phyloP scores from a whole-genome alignment of 306 rosid species.

The Rubus parviflorus region DNA sequence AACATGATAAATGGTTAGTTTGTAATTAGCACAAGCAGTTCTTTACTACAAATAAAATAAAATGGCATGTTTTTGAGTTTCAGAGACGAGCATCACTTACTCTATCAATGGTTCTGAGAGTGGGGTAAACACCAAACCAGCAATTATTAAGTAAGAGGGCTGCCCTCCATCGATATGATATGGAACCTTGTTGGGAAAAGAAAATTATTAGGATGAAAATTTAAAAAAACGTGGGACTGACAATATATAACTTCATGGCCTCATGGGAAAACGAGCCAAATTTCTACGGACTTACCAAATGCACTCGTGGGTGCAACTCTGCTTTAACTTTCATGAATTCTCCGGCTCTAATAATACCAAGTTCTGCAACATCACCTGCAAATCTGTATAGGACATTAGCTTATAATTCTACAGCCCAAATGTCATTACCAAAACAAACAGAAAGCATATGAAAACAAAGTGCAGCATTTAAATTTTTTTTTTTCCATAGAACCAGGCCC shows the following conservation, averaged over 20 bases:
- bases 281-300: constrained; percentile 58
- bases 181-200: constrained; percentile 59
- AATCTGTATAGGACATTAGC: constrained; percentile 59
- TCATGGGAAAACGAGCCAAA: neutral
- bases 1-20: constrained; percentile 12
- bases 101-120: constrained; percentile 93
- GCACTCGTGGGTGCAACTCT: constrained; percentile 77
- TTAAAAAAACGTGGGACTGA: constrained; percentile 5
- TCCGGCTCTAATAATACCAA: constrained; percentile 91
- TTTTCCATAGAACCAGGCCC: constrained; percentile 22
- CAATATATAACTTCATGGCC: neutral
- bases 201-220: constrained; percentile 34
- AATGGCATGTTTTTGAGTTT: neutral
- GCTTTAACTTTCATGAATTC: constrained; percentile 53
- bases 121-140: constrained; percentile 97
- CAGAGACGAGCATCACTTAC: constrained; percentile 46
- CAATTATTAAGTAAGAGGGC: constrained; percentile 89
- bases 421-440: constrained; percentile 3
- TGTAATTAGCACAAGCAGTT: neutral
- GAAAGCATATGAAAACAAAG: constrained; percentile 7
- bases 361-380: constrained; percentile 84
- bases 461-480: constrained; percentile 6
- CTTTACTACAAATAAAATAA: neutral
- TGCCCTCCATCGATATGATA: constrained; percentile 81
- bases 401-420: constrained; percentile 1